phyloP scores from a whole-genome alignment of 352 stramenopile species.

The Pythium sp. region DNA sequence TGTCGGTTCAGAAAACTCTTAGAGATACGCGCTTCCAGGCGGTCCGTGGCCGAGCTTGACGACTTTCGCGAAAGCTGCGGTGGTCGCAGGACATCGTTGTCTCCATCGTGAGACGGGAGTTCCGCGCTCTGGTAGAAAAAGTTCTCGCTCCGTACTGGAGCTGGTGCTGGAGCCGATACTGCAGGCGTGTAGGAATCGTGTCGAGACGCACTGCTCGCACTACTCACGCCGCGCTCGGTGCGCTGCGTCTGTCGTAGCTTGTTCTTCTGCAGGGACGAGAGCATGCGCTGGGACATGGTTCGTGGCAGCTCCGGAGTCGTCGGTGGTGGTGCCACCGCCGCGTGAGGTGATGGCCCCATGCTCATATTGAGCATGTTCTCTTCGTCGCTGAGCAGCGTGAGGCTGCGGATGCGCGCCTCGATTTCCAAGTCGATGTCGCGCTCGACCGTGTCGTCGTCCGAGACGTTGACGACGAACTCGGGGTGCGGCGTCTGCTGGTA shows the following conservation, averaged over 20 bases:
- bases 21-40: constrained; percentile 67
- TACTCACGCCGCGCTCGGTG: not conserved
- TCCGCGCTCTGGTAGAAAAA: constrained; percentile 12
- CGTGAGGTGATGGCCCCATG: not conserved
- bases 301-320: constrained; percentile 16
- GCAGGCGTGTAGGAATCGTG: not conserved
- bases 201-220: constrained; percentile 1
- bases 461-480: constrained; percentile 50
- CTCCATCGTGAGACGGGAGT: not conserved
- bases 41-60: constrained; percentile 40
- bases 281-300: constrained; percentile 66
- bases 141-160: constrained; percentile 12
- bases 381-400: constrained; percentile 24
- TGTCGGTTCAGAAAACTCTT: constrained; percentile 40
- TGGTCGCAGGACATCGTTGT: constrained; percentile 17
- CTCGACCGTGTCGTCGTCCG: constrained; percentile 61
- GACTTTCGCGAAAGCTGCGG: constrained; percentile 28
- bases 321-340: not conserved
- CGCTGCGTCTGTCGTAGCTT: constrained; percentile 24
- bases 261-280: constrained; percentile 47
- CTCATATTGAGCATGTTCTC: constrained; percentile 12
- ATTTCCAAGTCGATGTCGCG: constrained; percentile 75
- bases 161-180: not conserved
- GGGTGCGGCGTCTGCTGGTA: constrained; percentile 13
- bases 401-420: constrained; percentile 44